Conservation (phyloP, 805 yeast species). For the Candida cerambycidarum region DNA sequence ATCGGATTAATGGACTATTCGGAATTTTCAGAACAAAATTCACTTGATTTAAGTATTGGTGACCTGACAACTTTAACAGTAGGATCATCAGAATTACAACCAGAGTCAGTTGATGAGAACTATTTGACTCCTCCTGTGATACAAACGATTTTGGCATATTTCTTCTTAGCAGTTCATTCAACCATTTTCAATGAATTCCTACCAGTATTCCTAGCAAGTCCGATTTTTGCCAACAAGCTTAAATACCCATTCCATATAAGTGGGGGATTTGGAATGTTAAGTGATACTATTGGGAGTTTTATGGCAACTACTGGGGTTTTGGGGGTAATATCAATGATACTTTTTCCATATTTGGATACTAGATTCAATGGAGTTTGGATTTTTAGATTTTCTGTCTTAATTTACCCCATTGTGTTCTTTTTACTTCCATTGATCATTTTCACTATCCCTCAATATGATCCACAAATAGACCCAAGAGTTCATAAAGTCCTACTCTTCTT, state of each 20-base stretch:
- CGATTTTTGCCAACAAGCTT: slow-evolving; percentile 23
- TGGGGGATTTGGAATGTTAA: slow-evolving; percentile 35
- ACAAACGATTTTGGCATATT: slow-evolving; percentile 30
- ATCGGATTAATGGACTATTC: slow-evolving; percentile 1
- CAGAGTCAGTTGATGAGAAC: not conserved
- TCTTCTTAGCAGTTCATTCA: slow-evolving; percentile 30
- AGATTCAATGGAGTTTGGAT: slow-evolving; percentile 13
- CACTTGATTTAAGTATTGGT: not conserved
- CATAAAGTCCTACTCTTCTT: slow-evolving; percentile 26
- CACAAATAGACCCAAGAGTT: slow-evolving; percentile 25
- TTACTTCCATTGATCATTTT: slow-evolving; percentile 31
- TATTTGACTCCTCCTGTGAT: slow-evolving; percentile 29
- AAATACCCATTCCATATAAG: slow-evolving; percentile 31
- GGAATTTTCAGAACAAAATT: not conserved
- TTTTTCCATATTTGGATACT: slow-evolving; percentile 33
- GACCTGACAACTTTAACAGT: not conserved
- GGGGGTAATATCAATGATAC: slow-evolving; percentile 40
- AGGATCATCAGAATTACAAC: not conserved
- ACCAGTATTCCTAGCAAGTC: slow-evolving; percentile 30
- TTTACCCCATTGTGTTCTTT: slow-evolving; percentile 32
- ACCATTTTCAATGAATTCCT: slow-evolving; percentile 32
- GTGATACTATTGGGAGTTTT: slow-evolving; percentile 30
- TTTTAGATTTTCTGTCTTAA: slow-evolving; percentile 26
- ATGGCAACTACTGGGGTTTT: slow-evolving; percentile 36
- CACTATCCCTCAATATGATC: slow-evolving; percentile 28